Base-by-base conservation (phyloP, 1,284 basidiomycete genomes). In the Phlebopus sp. region DNA sequence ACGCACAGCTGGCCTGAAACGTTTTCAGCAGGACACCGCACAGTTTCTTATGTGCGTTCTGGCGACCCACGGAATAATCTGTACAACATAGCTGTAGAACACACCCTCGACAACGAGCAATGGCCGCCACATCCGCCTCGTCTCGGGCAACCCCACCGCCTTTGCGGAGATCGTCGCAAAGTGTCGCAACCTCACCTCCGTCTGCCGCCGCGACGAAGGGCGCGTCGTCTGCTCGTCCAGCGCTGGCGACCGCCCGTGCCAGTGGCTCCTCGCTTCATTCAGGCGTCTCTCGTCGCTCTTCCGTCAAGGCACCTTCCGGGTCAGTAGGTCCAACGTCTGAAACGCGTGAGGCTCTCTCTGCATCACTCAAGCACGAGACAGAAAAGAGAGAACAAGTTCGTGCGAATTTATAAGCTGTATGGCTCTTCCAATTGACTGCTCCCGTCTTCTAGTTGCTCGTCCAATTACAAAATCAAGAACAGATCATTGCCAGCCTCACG, bases 341-440 rank as follows among this genome's bases (percentile, higher is more conserved):
- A 46, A 68, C 74, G 10, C 69, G 72, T 39, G 82, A 86, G 46
- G 67, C 72, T 19, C 70, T 90, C 35, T 70, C 78, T 8, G 76
- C 74, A 31, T 80, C 82, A 21, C 70, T 90, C 50, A 86, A 82
- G 64, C 74, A 79, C 42, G 88, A 90, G 63, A 86, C 82, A 11
- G 86, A 90, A 55, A 77, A 84, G 58, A 90, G 88, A 66, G 88
- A 91, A 67, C 79, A 85, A 72, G 88, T 84, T 59, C 44, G 74
- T 68, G 7, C 40, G 32, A 43, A 21, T 44, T 29, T 8, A 9
- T 29, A 29, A 45, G 37, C 39, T 40, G 39, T 29, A 4, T 35
- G 29, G 31, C 5, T 42, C 37, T 27, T 34, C 50, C 38, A 42
- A 15, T 39, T 49, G 50, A 51, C 40, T 44, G 46, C 57, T 35